Evolutionary conservation across 441 rosid genomes (phyloP), one percentile per base, ranked within the genome.

Genomic region (Kokia cookei): DNA sequence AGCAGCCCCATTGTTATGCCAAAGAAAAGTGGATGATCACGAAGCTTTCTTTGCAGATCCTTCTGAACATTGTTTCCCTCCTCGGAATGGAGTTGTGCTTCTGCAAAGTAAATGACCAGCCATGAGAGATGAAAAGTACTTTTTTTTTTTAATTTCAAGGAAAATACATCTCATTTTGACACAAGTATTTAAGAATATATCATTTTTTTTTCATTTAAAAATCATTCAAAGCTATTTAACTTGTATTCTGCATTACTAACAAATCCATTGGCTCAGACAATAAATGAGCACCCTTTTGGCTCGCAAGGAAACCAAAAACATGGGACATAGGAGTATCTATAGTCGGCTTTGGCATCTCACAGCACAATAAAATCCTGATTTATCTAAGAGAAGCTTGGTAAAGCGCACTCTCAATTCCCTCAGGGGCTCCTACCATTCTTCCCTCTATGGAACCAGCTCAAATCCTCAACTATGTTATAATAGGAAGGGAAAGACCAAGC

Each of bases 1-100:
- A 96, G 86, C 73, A 96, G 84, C 77, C 99, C 97, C 98, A 96
- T 86, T 55, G 98, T 78, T 54, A 94, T 84, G 78, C 97, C 98
- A 83, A 92, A 94, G 86, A 96, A 94, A 80, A 96, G 96, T 6
- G 97, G 96, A 87, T 93, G 99, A 45, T 84, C 60, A 19, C 86
- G 88, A 72, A 96, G 94, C 80, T 91, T 91, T 77, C 82, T 82
- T 77, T 80, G 93, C 75, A 79, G 76, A 80, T 83, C 83, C 59
- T 63, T 79, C 76, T 77, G 82, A 75, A 58, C 53, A 80, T 74
- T 72, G 32, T 82, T 81, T 69, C 84, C 82, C 67, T 66, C 82
- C 71, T 72, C 74, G 73, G 81, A 80, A 45, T 75, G 77, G 75
- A 84, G 72, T 69, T 79, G 79, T 73, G 78, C 88, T 81, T 84